Conservation (phyloP, 495 filamentous ascomycete species). For the Cercophora samala region DNA sequence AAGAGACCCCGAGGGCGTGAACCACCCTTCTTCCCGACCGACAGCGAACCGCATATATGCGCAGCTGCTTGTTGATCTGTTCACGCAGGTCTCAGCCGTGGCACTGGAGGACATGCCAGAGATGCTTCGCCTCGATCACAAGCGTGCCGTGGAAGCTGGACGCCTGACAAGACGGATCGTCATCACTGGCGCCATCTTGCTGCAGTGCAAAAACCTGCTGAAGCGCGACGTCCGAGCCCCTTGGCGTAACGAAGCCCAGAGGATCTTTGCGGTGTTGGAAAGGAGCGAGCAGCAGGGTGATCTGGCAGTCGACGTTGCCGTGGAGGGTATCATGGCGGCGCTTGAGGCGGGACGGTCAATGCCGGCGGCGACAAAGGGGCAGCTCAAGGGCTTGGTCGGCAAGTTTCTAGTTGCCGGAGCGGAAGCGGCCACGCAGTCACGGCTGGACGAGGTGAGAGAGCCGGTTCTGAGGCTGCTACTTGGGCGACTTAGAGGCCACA, state of each 20-base stretch:
- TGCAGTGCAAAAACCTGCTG: constrained; percentile 92
- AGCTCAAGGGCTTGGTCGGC: constrained; percentile 51
- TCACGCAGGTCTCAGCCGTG: constrained; percentile 51
- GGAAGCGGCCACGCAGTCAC: constrained; percentile 29
- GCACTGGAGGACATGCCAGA: constrained; percentile 67
- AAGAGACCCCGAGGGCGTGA: constrained; percentile 66
- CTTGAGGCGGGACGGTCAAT: constrained; percentile 78
- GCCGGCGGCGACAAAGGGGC: constrained; percentile 60
- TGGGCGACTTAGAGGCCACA: constrained; percentile 67
- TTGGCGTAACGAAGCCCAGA: constrained; percentile 83
- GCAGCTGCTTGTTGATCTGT: constrained; percentile 62
- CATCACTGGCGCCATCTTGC: constrained; percentile 72
- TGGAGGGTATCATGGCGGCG: constrained; percentile 68
- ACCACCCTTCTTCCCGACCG: constrained; percentile 51
- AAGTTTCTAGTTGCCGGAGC: constrained; percentile 49
- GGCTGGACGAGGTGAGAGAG: constrained; percentile 57
- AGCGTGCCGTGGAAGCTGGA: constrained; percentile 65
- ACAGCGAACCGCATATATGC: constrained; percentile 74
- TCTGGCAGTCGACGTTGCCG: constrained; percentile 52
- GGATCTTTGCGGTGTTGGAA: constrained; percentile 59
- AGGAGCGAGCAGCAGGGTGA: constrained; percentile 41
- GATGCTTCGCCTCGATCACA: constrained; percentile 75
- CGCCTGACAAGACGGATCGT: constrained; percentile 68
- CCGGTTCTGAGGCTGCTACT: constrained; percentile 80
- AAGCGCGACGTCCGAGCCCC: constrained; percentile 86